These are phyloP conservation scores for Alternaria brassicae DNA, from an alignment of 2,329 filamentous ascomycete genomes.

Conservation along the genomic window DNA sequence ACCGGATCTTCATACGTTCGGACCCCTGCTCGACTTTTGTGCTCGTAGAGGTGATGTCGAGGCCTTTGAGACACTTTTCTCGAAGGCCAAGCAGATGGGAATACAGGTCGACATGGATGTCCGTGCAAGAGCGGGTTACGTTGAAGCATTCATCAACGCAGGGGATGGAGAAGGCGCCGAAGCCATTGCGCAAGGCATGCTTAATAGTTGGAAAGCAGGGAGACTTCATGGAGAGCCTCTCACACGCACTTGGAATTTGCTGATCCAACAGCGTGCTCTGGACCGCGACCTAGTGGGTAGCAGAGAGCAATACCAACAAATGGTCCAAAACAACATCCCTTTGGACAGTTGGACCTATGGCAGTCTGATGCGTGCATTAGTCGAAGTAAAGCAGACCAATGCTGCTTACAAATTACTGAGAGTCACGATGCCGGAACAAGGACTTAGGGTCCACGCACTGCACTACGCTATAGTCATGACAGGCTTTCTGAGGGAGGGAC, in stretches of 20 bases:
- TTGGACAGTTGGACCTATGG: conserved; percentile 66
- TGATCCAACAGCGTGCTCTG: conserved; percentile 73
- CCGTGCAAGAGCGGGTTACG: conserved; percentile 54
- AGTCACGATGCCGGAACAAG: conserved; percentile 59
- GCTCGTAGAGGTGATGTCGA: conserved; percentile 76
- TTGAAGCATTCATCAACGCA: conserved; percentile 66
- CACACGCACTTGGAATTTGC: conserved; percentile 77
- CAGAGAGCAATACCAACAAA: conserved; percentile 62
- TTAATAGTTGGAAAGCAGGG: conserved; percentile 52
- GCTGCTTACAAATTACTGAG: conserved; percentile 62
- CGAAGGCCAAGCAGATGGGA: conserved; percentile 62
- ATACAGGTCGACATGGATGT: conserved; percentile 32
- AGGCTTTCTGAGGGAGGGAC: conserved; percentile 54
- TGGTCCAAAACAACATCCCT: conserved; percentile 60
- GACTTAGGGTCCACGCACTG: conserved; percentile 54
- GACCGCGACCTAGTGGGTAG: conserved; percentile 65
- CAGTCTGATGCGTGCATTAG: conserved; percentile 66
- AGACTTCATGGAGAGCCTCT: conserved; percentile 57
- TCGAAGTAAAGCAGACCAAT: conserved; percentile 60
- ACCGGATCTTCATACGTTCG: conserved; percentile 71
- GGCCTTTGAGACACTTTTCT: conserved; percentile 70
- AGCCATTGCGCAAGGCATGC: conserved; percentile 65
- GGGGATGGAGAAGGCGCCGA: conserved; percentile 53
- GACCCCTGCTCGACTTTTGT: conserved; percentile 75
- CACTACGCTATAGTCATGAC: conserved; percentile 63